Evolutionary conservation across 2,329 filamentous ascomycete genomes (phyloP).

Genomic region (Dactylellina cionopaga): DNA sequence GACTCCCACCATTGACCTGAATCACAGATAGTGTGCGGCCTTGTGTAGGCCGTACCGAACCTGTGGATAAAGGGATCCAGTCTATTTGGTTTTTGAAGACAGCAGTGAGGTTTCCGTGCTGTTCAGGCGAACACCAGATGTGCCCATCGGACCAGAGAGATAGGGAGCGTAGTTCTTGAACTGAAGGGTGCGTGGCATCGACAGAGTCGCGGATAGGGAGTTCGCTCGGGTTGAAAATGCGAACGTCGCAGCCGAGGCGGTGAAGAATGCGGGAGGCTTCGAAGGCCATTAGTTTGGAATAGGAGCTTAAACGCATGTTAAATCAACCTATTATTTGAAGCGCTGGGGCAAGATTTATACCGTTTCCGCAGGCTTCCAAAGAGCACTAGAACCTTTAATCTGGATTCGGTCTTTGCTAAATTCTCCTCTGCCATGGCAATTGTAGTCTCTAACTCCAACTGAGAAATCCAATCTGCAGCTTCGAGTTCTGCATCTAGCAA

Average conservation of each 20-base stretch:
- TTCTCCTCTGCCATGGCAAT: background rate
- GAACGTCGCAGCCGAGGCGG: conserved; percentile 73
- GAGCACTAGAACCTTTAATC: conserved; percentile 69
- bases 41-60: conserved; percentile 73
- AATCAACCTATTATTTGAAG: conserved; percentile 58
- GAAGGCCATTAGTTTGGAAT: conserved; percentile 69
- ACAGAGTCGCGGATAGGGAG: conserved; percentile 73
- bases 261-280: conserved; percentile 71
- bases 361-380: conserved; percentile 69
- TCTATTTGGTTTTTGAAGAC: conserved; percentile 78
- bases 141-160: conserved; percentile 74
- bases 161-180: background rate
- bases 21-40: conserved; percentile 72
- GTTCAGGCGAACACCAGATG: conserved; percentile 73
- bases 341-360: conserved; percentile 51
- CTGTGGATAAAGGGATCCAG: conserved; percentile 73
- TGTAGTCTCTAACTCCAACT: background rate
- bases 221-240: conserved; percentile 69
- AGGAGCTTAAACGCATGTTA: too few relatives aligned
- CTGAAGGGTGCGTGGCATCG: conserved; percentile 60
- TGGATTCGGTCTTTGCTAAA: conserved; percentile 51
- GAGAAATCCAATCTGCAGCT: conserved; percentile 4
- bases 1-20: conserved; percentile 72
- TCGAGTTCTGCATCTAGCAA: conserved; percentile 57
- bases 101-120: conserved; percentile 72